phyloP scores from a whole-genome alignment of 1,139 yeast species.

The Blastobotrys proliferans region DNA sequence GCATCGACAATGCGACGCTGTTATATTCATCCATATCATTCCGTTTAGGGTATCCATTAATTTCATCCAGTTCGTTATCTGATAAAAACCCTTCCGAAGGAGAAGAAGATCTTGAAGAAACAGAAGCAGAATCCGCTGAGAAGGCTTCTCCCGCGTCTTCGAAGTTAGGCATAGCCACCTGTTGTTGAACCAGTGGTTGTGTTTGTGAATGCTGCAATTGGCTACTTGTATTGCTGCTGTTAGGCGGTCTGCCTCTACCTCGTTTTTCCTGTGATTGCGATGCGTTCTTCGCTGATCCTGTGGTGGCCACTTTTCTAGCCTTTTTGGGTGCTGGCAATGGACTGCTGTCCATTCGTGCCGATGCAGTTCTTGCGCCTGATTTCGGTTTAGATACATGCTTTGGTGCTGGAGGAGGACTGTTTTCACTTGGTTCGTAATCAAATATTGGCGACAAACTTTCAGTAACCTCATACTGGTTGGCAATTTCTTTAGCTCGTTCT shows the following conservation, averaged over 20 bases:
- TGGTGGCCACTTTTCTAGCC: slow-evolving; percentile 16
- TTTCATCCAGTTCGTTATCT: slow-evolving; percentile 30
- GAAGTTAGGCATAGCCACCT: slow-evolving; percentile 2
- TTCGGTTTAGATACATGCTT: slow-evolving; percentile 27
- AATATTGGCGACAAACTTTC: slow-evolving; percentile 66
- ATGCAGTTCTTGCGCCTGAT: slow-evolving; percentile 25
- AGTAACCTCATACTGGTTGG: slow-evolving; percentile 67
- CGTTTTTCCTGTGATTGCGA: slow-evolving; percentile 9
- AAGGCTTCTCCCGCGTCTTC: slow-evolving; percentile 6
- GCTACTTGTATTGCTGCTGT: slow-evolving; percentile 2
- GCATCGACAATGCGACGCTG: slow-evolving; percentile 14
- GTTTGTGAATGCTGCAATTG: no score
- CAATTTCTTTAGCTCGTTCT: slow-evolving; percentile 49
- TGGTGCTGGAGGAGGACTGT: slow-evolving; percentile 38
- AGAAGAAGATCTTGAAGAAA: slow-evolving; percentile 33
- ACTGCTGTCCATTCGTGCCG: slow-evolving; percentile 20
- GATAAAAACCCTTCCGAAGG: slow-evolving; percentile 35
- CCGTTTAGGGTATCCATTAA: slow-evolving; percentile 10
- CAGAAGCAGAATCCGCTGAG: slow-evolving; percentile 29
- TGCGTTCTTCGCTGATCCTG: no score
- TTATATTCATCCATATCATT: slow-evolving; percentile 12
- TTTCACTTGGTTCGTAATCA: slow-evolving; percentile 37
- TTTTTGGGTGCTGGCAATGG: slow-evolving; percentile 18
- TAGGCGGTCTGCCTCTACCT: slow-evolving; percentile 17
- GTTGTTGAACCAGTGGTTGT: neutral